Evolutionary conservation across 441 rosid genomes (phyloP).

Genomic region (Capsella rubella): DNA sequence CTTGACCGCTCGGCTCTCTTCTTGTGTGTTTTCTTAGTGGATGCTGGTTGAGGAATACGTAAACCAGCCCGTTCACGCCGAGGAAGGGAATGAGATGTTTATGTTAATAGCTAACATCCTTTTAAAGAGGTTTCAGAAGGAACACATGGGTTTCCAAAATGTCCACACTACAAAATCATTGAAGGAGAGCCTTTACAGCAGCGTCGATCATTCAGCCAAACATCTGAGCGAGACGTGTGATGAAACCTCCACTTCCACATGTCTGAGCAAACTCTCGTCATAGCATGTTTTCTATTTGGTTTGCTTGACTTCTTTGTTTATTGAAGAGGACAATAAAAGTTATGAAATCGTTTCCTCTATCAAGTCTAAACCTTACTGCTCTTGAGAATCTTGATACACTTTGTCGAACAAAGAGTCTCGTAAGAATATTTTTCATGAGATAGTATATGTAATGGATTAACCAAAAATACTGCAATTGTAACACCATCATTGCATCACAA

Average conservation of each 20-base stretch:
- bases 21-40: slow-evolving; percentile 52
- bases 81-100: slow-evolving; percentile 45
- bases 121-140: slow-evolving; percentile 44
- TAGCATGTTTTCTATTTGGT: neutral
- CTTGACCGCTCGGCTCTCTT: neutral
- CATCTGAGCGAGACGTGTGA: neutral
- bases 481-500: too few relatives aligned
- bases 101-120: slow-evolving; percentile 57
- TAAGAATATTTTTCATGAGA: too few relatives aligned
- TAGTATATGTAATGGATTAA: too few relatives aligned
- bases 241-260: neutral
- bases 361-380: too few relatives aligned
- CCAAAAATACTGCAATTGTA: too few relatives aligned
- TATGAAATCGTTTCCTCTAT: too few relatives aligned
- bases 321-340: too few relatives aligned
- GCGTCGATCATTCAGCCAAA: neutral
- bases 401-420: too few relatives aligned
- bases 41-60: slow-evolving; percentile 64
- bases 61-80: slow-evolving; percentile 48
- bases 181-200: slow-evolving; percentile 9
- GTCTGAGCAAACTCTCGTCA: neutral
- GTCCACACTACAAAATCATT: neutral
- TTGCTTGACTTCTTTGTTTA: neutral
- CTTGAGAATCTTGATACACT: too few relatives aligned
- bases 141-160: neutral